Evolutionary conservation across 75 land plant genomes (phyloP), one percentile per base, ranked within the genome.

Genomic region (Gnetum montanum): DNA sequence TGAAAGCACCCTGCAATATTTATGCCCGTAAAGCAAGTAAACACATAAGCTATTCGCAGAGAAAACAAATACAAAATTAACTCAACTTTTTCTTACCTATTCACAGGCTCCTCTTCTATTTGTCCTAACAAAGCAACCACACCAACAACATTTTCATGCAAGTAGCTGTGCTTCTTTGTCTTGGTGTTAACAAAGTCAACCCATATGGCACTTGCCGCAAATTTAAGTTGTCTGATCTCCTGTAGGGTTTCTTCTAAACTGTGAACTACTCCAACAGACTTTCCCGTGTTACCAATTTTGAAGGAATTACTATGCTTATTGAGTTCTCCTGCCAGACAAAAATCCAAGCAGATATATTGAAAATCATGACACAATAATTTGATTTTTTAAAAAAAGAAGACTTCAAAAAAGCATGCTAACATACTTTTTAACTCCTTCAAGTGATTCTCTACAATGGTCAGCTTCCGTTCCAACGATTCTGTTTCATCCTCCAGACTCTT

Each of bases 121-220:
- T 71, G 62, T 8, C 82, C 96, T 54, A 94, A 75, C 24, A 63
- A 27, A 36, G 85, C 89, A 28, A 94, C 91, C 60, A 80, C 46
- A 38, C 98, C 98, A 24, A 94, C 10, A 26, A 94, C 74, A 64
- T 90, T 91, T 28, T 71, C 53, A 2, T 43, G 63, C 16, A 56
- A 44, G 12, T 62, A 45, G 8, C 40, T 13, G 18, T 64, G 24
- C 4, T 51, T 57, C 26, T 69, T 45, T 20, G 24, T 7, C 0
- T 31, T 57, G 34, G 62, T 45, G 18, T 33, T 71, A 44, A 36
- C 24, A 68, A 79, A 22, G 20, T 62, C 54, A 46, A 62, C 67
- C 4, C 72, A 41, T 36, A 72, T 11, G 3, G 65, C 69, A 46
- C 72, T 79, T 34, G 87, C 83, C 31, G 76, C 60, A 29, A 64